These are phyloP conservation scores for Monascus purpureus DNA, from an alignment of 495 filamentous ascomycete genomes.

Conservation along the genomic window DNA sequence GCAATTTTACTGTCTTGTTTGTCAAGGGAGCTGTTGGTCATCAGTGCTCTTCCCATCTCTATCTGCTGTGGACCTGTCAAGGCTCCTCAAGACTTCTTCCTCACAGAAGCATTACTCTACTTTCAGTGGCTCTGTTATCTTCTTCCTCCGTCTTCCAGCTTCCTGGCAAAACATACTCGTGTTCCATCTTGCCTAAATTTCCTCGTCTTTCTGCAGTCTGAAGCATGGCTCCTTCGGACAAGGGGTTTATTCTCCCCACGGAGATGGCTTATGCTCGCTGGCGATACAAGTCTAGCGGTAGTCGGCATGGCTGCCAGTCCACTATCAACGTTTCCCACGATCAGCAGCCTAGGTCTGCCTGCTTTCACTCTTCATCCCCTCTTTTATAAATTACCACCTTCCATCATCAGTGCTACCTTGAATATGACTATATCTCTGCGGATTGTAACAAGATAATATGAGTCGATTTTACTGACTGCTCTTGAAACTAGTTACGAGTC, in stretches of 20 bases:
- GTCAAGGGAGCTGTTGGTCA: too few relatives aligned
- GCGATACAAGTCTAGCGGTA: slow-evolving; percentile 1
- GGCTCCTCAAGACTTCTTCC: too few relatives aligned
- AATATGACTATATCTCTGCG: too few relatives aligned
- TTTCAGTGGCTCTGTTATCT: neutral
- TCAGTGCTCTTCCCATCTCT: too few relatives aligned
- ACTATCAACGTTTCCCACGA: slow-evolving; percentile 12
- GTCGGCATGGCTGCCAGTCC: slow-evolving; percentile 9
- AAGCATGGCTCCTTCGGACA: neutral
- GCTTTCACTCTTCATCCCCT: too few relatives aligned
- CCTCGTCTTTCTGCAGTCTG: slow-evolving; percentile 1
- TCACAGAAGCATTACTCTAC: too few relatives aligned
- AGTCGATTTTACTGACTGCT: slow-evolving; percentile 8
- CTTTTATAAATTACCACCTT: too few relatives aligned
- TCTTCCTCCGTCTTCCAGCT: neutral
- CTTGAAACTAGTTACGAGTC: slow-evolving; percentile 61
- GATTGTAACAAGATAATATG: too few relatives aligned
- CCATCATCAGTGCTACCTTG: too few relatives aligned
- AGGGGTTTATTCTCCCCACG: slow-evolving; percentile 6
- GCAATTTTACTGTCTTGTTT: too few relatives aligned
- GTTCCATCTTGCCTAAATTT: neutral
- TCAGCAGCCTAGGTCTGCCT: slow-evolving; percentile 13
- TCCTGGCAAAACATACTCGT: neutral
- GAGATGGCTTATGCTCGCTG: slow-evolving; percentile 10
- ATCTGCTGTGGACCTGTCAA: too few relatives aligned